Percentiles rank a stretch among this genome's conserved stretches.
These are phyloP conservation scores for Daldinia eschscholtzii DNA, from an alignment of 2,329 filamentous ascomycete genomes.

Conservation along the genomic window DNA sequence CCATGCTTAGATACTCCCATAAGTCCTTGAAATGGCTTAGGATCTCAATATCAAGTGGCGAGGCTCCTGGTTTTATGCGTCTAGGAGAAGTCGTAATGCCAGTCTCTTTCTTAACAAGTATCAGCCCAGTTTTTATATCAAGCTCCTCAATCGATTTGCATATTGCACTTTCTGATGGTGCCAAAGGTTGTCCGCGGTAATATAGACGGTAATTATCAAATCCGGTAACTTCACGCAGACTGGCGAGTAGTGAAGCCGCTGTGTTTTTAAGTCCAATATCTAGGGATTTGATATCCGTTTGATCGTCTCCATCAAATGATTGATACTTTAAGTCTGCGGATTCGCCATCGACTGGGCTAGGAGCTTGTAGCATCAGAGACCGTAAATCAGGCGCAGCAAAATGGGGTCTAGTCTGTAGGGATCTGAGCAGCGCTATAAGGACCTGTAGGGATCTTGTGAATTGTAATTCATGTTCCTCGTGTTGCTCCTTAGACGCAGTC, in stretches of 20 bases:
- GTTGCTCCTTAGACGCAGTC: slow-evolving; percentile 62
- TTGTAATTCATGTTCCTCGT: slow-evolving; percentile 68
- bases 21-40: slow-evolving; percentile 85
- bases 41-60: slow-evolving; percentile 80
- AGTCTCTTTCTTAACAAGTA: slow-evolving; percentile 73
- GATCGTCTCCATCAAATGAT: slow-evolving; percentile 72
- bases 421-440: slow-evolving; percentile 74
- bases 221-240: slow-evolving; percentile 75
- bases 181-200: slow-evolving; percentile 74
- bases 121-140: slow-evolving; percentile 72
- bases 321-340: slow-evolving; percentile 78
- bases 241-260: slow-evolving; percentile 74
- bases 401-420: slow-evolving; percentile 71
- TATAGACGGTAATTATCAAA: slow-evolving; percentile 83
- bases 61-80: slow-evolving; percentile 64
- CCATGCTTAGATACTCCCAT: slow-evolving; percentile 82
- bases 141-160: slow-evolving; percentile 76
- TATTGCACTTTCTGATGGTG: slow-evolving; percentile 70
- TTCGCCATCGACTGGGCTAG: slow-evolving; percentile 70
- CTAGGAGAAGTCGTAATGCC: slow-evolving; percentile 59
- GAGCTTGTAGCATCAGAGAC: slow-evolving; percentile 64
- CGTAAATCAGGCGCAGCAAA: slow-evolving; percentile 70
- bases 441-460: slow-evolving; percentile 78
- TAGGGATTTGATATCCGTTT: slow-evolving; percentile 72
- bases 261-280: slow-evolving; percentile 79